Percentiles rank a stretch among this genome's conserved stretches.
These are phyloP conservation scores for Talaromyces liani DNA, from an alignment of 495 filamentous ascomycete species.

Conservation along the genomic window DNA sequence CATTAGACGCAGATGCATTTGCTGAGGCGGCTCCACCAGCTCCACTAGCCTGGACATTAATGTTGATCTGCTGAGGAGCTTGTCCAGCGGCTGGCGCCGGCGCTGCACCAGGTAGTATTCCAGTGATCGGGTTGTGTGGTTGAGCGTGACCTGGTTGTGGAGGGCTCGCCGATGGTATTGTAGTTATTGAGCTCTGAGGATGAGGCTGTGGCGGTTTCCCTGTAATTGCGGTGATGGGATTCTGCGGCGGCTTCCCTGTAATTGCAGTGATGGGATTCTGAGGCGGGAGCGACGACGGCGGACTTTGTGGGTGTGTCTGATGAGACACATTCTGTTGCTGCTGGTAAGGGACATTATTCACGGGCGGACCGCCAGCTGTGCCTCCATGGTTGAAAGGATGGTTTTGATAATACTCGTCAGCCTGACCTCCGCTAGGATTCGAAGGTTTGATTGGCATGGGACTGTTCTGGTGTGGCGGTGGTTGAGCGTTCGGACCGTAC, in stretches of 20 bases:
- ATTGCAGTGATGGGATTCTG: conserved; percentile 1
- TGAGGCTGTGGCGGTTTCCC: background rate
- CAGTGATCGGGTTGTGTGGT: background rate
- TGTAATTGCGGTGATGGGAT: background rate
- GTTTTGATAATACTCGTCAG: background rate
- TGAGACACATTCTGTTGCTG: background rate
- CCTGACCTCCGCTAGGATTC: background rate
- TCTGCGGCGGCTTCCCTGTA: background rate
- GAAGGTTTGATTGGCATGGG: background rate
- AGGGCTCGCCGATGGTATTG: background rate
- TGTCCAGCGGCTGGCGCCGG: background rate
- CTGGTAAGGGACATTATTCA: background rate
- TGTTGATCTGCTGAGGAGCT: background rate
- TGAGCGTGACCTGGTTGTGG: background rate
- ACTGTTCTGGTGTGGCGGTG: background rate
- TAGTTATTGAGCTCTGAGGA: background rate
- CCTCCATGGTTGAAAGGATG: background rate
- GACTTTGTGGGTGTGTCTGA: background rate
- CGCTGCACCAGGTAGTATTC: background rate
- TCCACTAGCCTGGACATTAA: background rate
- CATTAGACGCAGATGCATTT: background rate
- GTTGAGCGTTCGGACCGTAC: background rate
- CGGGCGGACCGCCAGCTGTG: background rate
- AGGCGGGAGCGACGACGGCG: background rate
- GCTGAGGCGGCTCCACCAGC: background rate